Percentiles rank a stretch among this genome's conserved stretches.
Evolutionary conservation across 192 early-diverging fungal species (phyloP).

Genomic region (Coemansia sp.): DNA sequence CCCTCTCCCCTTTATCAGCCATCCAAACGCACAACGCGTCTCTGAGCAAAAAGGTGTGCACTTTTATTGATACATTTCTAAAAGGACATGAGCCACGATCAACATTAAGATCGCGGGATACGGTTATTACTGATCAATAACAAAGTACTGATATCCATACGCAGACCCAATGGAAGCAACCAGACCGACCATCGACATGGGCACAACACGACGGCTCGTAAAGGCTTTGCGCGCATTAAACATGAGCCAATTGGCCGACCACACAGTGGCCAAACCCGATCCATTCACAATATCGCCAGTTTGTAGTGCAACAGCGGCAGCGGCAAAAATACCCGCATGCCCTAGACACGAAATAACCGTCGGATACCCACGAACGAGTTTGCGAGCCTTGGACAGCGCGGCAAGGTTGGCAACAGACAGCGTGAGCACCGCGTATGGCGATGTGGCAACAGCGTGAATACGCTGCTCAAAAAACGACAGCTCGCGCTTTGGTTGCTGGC

Average conservation of each 20-base stretch:
- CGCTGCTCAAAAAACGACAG: conserved; percentile 4
- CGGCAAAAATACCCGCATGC: conserved; percentile 39
- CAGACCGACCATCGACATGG: conserved; percentile 24
- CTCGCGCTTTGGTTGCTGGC: conserved; percentile 1
- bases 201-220: conserved; percentile 8
- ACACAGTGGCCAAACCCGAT: conserved; percentile 33
- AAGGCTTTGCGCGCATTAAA: conserved; percentile 48
- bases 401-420: conserved; percentile 26
- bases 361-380: conserved; percentile 28
- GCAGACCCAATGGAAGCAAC: conserved; percentile 28
- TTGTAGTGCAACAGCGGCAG: conserved; percentile 31
- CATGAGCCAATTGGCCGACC: conserved; percentile 51
- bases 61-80: too few species aligned
- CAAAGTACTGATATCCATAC: conserved; percentile 40
- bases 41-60: neutral
- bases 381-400: conserved; percentile 12
- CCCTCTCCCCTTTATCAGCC: too few species aligned
- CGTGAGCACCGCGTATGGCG: conserved; percentile 25
- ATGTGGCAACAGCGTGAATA: neutral
- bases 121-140: neutral
- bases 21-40: neutral
- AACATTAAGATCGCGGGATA: neutral
- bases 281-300: conserved; percentile 44
- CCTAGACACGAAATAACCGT: conserved; percentile 42
- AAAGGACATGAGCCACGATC: too few species aligned